These are phyloP conservation scores for Cercospora citrullina DNA, from an alignment of 2,329 filamentous ascomycete genomes.

Conservation along the genomic window DNA sequence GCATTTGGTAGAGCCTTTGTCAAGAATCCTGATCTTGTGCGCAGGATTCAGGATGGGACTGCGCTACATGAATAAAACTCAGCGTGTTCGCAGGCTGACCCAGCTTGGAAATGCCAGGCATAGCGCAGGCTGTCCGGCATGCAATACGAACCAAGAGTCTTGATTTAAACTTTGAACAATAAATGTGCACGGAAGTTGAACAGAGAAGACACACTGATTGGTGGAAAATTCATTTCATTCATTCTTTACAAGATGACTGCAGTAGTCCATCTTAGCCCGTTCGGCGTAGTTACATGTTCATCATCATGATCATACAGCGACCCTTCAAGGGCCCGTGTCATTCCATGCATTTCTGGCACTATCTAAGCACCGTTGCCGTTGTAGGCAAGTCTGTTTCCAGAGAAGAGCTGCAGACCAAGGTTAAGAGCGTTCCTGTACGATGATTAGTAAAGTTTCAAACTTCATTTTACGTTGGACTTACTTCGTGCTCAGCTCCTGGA, in stretches of 20 bases:
- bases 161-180: not conserved
- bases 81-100: not conserved
- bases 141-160: not conserved
- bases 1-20: conserved; percentile 54
- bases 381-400: conserved; percentile 48
- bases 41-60: not conserved
- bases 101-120: not conserved
- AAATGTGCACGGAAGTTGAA: not conserved
- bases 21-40: conserved; percentile 50
- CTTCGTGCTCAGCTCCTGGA: conserved; percentile 47
- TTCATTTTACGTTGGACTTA: conserved; percentile 35
- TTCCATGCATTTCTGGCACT: not conserved
- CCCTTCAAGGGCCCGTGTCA: not conserved
- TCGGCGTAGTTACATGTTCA: not conserved
- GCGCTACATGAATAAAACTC: not conserved
- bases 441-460: conserved; percentile 42
- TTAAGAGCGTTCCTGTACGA: conserved; percentile 4
- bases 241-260: conserved; percentile 4
- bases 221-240: not conserved
- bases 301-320: conserved; percentile 10
- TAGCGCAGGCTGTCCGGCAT: not conserved
- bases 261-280: conserved; percentile 2
- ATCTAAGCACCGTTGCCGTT: conserved; percentile 47
- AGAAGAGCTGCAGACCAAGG: conserved; percentile 11
- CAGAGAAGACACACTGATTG: not conserved